phyloP scores from a whole-genome alignment of 139 green algal genomes.

The Tetradesmus obliquus region DNA sequence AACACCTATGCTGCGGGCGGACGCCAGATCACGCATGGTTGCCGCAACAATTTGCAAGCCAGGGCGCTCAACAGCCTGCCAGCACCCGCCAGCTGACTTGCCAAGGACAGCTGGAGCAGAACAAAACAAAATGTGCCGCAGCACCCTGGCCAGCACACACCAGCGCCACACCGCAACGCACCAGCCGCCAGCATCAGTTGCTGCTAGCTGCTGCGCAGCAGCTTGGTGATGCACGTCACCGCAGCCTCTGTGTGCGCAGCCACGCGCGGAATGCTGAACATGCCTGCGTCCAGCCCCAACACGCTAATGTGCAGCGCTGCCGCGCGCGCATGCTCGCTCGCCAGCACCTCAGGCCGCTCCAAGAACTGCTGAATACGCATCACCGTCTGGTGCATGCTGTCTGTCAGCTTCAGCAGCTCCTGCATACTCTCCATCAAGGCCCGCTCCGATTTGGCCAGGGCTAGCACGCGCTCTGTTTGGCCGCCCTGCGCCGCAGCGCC shows the following conservation, averaged over 20 bases:
- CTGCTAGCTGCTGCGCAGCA: conserved; percentile 20
- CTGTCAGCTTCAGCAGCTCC: conserved; percentile 37
- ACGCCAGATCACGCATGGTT: no score
- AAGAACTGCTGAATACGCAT: conserved; percentile 53
- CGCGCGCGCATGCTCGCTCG: conserved; percentile 8
- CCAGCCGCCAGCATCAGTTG: background rate
- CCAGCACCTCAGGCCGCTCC: conserved; percentile 38
- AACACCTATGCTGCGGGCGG: no score
- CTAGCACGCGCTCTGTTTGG: background rate
- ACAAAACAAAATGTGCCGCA: background rate
- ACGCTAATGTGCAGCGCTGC: conserved; percentile 37
- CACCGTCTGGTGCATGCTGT: conserved; percentile 45
- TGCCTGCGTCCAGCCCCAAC: conserved; percentile 42
- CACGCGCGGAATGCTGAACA: conserved; percentile 34
- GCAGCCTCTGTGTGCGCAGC: conserved; percentile 34
- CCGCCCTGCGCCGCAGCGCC: background rate
- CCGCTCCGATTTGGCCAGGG: conserved; percentile 25
- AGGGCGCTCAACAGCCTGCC: no score
- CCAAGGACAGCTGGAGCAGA: background rate
- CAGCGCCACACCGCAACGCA: background rate
- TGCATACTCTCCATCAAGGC: conserved; percentile 2
- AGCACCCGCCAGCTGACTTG: background rate
- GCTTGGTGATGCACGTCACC: conserved; percentile 10
- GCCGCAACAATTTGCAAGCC: no score
- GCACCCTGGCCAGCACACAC: background rate